Evolutionary conservation across 345 rosid genomes (phyloP), one percentile per base, ranked within the genome.

Genomic region (Citropsis articulata): DNA sequence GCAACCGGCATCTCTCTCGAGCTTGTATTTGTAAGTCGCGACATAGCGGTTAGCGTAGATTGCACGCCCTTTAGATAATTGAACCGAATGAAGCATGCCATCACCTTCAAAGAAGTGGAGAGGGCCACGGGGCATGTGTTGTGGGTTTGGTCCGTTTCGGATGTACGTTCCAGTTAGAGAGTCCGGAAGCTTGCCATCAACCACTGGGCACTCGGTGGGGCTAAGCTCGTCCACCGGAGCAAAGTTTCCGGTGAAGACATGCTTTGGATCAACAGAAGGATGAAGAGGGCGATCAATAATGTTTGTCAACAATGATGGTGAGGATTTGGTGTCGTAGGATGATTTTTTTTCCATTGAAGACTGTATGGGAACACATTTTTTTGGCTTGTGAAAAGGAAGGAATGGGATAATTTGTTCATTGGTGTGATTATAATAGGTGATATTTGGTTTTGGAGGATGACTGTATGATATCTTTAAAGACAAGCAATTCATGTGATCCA

Each of bases 101-200:
- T 83, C 83, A 0, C 81, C 86, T 74, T 80, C 83, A 2, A 74
- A 77, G 22, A 77, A 73, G 71, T 80, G 81, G 56, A 77, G 70
- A 48, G 86, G 83, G 31, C 83, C 65, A 0, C 18, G 2, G 12
- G 81, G 56, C 38, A 59, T 75, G 27, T 69, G 71, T 5, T 77
- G 79, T 6, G 81, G 81, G 31, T 83, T 83, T 3, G 83, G 66
- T 25, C 83, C 86, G 3, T 83, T 83, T 74, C 83, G 69, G 50
- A 82, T 31, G 42, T 78, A 78, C 9, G 64, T 66, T 3, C 82
- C 85, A 1, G 71, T 75, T 5, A 65, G 36, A 65, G 70, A 73
- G 1, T 6, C 0, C 18, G 86, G 79, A 7, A 83, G 36, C 40
- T 77, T 59, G 4, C 86, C 81, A 12, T 73, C 76, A 2, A 64